Evolutionary conservation across 2,329 filamentous ascomycete species (phyloP).

Genomic region (Grosmannia penicillata): DNA sequence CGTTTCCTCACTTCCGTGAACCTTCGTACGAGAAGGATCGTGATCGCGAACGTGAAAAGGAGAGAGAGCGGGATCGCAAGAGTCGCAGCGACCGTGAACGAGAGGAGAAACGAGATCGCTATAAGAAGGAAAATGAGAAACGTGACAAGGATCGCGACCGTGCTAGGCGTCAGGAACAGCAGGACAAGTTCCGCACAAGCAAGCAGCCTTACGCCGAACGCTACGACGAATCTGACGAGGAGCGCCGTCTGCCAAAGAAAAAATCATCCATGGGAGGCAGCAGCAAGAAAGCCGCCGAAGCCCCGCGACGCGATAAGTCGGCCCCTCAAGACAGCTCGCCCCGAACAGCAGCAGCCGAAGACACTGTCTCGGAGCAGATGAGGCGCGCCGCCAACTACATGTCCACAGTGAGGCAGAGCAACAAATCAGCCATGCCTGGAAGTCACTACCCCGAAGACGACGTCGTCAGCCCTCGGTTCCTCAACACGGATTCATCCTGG

Average conservation of each 20-base stretch:
- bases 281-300: slow-evolving; percentile 16
- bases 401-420: slow-evolving; percentile 5
- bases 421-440: slow-evolving; percentile 5
- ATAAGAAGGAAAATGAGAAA: slow-evolving; percentile 16
- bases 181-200: slow-evolving; percentile 14
- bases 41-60: slow-evolving; percentile 19
- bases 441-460: not conserved
- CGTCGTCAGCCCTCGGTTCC: slow-evolving; percentile 6
- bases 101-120: slow-evolving; percentile 21
- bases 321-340: slow-evolving; percentile 6
- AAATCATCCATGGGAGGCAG: slow-evolving; percentile 10
- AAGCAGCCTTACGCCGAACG: slow-evolving; percentile 14
- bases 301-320: slow-evolving; percentile 10
- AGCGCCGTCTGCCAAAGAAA: slow-evolving; percentile 12
- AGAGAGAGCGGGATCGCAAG: slow-evolving; percentile 19
- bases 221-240: slow-evolving; percentile 13
- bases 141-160: slow-evolving; percentile 14
- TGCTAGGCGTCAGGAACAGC: slow-evolving; percentile 13
- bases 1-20: no score
- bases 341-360: no score
- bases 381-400: slow-evolving; percentile 12
- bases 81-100: slow-evolving; percentile 9
- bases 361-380: slow-evolving; percentile 9
- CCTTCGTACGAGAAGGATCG: slow-evolving; percentile 13
- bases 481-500: slow-evolving; percentile 9